Conservation (phyloP, 306 rosid genomes). For the Gleditsia sinensis region DNA sequence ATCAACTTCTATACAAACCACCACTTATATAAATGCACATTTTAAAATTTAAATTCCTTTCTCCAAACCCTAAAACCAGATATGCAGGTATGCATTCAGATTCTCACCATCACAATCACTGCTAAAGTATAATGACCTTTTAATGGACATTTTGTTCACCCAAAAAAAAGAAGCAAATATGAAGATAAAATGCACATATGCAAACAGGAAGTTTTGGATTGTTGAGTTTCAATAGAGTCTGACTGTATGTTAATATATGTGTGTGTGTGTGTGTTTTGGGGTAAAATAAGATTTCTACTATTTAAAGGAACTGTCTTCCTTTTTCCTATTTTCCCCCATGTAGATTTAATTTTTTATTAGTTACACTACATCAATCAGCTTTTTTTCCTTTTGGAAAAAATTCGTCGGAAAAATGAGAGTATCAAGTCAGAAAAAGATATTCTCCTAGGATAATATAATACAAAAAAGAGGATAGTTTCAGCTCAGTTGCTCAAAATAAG, state of each 20-base stretch:
- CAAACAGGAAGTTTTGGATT: not conserved
- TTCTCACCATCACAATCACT: not conserved
- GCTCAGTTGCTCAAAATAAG: not conserved
- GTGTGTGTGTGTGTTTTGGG: not conserved
- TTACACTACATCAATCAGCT: slow-evolving; percentile 5
- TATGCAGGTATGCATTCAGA: not conserved
- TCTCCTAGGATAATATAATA: not conserved
- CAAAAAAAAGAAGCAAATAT: not conserved
- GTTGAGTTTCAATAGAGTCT: not conserved
- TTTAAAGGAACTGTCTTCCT: not conserved
- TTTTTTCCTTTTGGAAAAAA: not conserved
- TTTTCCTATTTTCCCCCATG: not conserved
- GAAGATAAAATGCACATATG: not conserved
- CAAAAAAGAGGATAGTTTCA: not conserved
- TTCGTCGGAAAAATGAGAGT: not conserved
- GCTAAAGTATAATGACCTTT: not conserved
- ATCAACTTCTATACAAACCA: slow-evolving; percentile 14
- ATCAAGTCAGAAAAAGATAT: not conserved
- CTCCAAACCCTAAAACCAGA: not conserved
- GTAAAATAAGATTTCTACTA: not conserved
- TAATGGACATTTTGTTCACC: not conserved
- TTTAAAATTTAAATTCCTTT: not conserved
- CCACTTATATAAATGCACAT: not conserved
- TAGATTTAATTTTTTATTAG: too few relatives aligned
- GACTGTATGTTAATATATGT: not conserved